Conservation (phyloP, 208 protist species). For the Wallacemonas sp. region DNA sequence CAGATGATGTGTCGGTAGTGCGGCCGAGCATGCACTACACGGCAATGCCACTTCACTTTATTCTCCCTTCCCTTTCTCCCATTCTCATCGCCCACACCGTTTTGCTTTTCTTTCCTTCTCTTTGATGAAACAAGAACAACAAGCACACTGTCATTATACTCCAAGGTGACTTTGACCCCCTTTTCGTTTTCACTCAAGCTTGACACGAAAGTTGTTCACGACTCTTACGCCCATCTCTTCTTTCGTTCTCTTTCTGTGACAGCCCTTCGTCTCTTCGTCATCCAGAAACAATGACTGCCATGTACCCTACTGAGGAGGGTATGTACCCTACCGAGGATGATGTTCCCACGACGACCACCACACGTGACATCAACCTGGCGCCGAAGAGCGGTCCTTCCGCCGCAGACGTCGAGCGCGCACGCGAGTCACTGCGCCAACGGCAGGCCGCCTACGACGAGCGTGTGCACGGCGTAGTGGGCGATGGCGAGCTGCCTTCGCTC, state of each 20-base stretch:
- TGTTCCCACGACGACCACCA: neutral
- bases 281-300: neutral
- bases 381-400: neutral
- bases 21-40: no score
- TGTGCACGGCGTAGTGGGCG: constrained; percentile 21
- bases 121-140: neutral
- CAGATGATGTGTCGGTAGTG: no score
- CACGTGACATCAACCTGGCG: neutral
- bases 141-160: neutral
- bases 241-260: no score
- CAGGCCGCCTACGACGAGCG: constrained; percentile 27
- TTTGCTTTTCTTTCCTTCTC: neutral
- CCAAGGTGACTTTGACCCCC: no score
- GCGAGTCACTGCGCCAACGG: constrained; percentile 15
- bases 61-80: constrained; percentile 7
- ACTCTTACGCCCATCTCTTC: no score
- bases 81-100: neutral
- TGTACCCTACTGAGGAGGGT: constrained; percentile 6
- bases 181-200: no score
- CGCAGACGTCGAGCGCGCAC: neutral
- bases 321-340: constrained; percentile 13
- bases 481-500: constrained; percentile 41
- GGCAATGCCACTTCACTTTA: neutral
- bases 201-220: no score
- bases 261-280: neutral